Base-by-base conservation (phyloP, 176 grass and related monocot species). In the Dactylis glomerata region DNA sequence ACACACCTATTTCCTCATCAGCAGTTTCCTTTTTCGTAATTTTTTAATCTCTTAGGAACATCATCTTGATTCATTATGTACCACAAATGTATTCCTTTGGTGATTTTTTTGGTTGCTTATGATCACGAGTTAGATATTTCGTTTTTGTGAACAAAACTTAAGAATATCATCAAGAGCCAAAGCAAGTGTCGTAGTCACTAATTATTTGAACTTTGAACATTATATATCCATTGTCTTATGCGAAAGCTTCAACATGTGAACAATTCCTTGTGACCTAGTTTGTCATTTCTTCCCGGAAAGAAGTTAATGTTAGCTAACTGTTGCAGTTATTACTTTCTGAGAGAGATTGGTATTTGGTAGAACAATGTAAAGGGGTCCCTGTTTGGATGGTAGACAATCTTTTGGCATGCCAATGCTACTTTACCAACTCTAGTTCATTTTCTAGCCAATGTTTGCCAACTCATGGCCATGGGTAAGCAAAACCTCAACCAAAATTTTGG, bases 251-350 rank as follows among this genome's bases (percentile, higher is more conserved):
- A 11, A 30, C 57, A 74, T 74, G 71, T 28, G 27, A 49, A 50
- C 44, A 74, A 31, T 49, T 64, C 57, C 17, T 32, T 32, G 30
- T 50, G 79, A 68, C 31, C 31, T 81, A 23, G 78, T 47, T 42
- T n/a, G 31, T 81, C 74, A 55, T 37, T 37, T 51, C 42, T 49
- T 81, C 59, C 19, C 4, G 4, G 59, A 28, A 79, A 30, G 24
- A 34, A 67, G 78, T 32, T 81, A 33, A 11, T 47, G n/a, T 19
- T 65, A n/a, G n/a, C n/a, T 46, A 49, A 47, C 3, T 81, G 26
- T 81, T 23, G 27, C 78, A 81, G 45, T 19, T n/a, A 47, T 32
- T 80, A 65, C 77, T 47, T 78, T 80, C 28, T 27, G 30, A 46
- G 24, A 42, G n/a, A n/a, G 17, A 19, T 34, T n/a, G n/a, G n/a